Evolutionary conservation across 768 basidiomycete genomes (phyloP), one percentile per base, ranked within the genome.

Genomic region (Thelephora ganbajun): DNA sequence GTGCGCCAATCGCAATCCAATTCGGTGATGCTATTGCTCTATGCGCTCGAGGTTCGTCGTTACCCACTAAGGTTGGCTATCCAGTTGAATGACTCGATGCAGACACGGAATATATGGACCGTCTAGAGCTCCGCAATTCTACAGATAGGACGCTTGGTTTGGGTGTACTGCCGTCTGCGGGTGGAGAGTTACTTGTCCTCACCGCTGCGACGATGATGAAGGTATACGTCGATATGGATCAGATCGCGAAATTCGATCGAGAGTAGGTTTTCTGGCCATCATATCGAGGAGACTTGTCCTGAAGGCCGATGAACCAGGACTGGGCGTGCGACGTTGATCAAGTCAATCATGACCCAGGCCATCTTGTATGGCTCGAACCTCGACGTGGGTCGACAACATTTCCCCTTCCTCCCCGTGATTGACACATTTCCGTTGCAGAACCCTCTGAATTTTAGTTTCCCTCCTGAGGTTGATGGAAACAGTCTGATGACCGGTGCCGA

Each of bases 281-380:
- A 1, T 18, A 13, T 5, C 16, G 16, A 46, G 20, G 16, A 46
- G 20, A 13, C 34, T 43, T 48, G 12, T 41, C 37, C 18, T 30
- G 45, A 46, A 20, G 42, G 2, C 33, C 23, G 18, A 35, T 46
- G 33, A 5, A 37, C 13, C 48, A 83, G 79, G 45, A 76, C 69
- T 48, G 86, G 79, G 50, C 73, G 67, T 37, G 77, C 81, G 2
- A 73, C 74, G 49, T 65, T 89, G 20, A 75, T 88, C 58, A 82
- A 82, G 61, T 79, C 82, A 7, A 83, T 77, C 20, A 80, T 90
- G 79, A 83, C 77, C 41, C 84, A 89, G 57, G 86, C 85, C 11
- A 86, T 89, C 52, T 58, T 88, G 33, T 88, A 87, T 57, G 83
- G 83, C 11, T 71, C 81, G 22, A 67, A 78, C 54, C 69, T 79